Evolutionary conservation across 1,284 basidiomycete species (phyloP).

Genomic region (Moniliophthora roreri): DNA sequence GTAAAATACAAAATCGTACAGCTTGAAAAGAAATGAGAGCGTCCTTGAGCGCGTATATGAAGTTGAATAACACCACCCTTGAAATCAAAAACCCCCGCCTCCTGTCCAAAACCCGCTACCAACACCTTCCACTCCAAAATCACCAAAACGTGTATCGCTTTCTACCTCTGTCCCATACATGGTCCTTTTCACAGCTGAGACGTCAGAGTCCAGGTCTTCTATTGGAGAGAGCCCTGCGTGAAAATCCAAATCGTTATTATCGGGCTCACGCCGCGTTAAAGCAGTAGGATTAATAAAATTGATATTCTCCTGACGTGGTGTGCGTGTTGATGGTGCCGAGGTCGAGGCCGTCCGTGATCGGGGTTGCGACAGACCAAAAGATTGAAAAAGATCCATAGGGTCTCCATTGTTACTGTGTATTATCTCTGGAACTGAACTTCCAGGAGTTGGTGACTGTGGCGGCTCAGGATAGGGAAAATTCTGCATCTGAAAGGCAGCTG

Average conservation of each 20-base stretch:
- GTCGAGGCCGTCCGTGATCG: slow-evolving; percentile 31
- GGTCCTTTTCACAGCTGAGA: slow-evolving; percentile 50
- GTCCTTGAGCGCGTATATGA: not conserved
- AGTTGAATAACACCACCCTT: slow-evolving; percentile 6
- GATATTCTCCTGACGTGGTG: slow-evolving; percentile 18
- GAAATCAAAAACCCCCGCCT: slow-evolving; percentile 36
- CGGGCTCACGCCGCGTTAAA: slow-evolving; percentile 32
- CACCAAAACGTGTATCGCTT: slow-evolving; percentile 73
- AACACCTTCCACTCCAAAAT: slow-evolving; percentile 76
- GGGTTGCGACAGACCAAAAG: slow-evolving; percentile 42
- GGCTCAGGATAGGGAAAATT: slow-evolving; percentile 65
- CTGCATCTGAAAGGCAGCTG: slow-evolving; percentile 34
- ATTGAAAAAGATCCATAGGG: slow-evolving; percentile 41
- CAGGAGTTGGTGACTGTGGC: slow-evolving; percentile 70
- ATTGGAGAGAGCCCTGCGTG: slow-evolving; percentile 26
- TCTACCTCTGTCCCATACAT: slow-evolving; percentile 83
- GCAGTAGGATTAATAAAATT: slow-evolving; percentile 37
- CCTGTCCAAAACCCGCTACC: slow-evolving; percentile 64
- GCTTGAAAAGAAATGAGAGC: not conserved
- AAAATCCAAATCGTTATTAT: slow-evolving; percentile 29
- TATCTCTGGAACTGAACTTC: slow-evolving; percentile 28
- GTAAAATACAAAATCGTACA: not conserved
- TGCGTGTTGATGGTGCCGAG: slow-evolving; percentile 16
- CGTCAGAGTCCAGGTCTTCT: slow-evolving; percentile 21
- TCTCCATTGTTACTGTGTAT: slow-evolving; percentile 28